Conservation (phyloP, 1,139 yeast genomes). For the Geotrichum fermentans region DNA sequence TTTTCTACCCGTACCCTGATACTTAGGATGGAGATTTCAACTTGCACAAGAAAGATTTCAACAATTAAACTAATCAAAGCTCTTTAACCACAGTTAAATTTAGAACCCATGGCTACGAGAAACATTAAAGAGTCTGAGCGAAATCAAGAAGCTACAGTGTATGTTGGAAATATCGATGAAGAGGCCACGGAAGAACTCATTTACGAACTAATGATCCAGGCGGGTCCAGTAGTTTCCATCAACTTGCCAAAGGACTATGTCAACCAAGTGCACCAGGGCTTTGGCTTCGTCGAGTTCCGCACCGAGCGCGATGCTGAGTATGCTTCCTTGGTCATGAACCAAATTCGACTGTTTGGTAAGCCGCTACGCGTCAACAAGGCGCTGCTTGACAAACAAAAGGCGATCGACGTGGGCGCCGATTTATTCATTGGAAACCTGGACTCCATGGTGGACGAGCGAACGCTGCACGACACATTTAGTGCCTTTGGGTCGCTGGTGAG, state of each 20-base stretch:
- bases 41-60: no score
- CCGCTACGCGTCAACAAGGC: constrained; percentile 57
- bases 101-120: constrained; percentile 13
- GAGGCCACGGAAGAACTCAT: constrained; percentile 59
- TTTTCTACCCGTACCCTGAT: constrained; percentile 9
- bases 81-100: not conserved
- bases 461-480: constrained; percentile 56
- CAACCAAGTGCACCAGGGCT: constrained; percentile 71
- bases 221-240: constrained; percentile 69
- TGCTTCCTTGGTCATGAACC: constrained; percentile 56
- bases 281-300: constrained; percentile 76
- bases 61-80: no score
- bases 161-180: constrained; percentile 79
- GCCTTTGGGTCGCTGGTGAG: constrained; percentile 61
- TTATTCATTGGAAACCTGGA: constrained; percentile 70
- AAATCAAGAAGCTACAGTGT: constrained; percentile 64
- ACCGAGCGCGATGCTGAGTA: constrained; percentile 64
- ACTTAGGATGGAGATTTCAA: no score
- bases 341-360: constrained; percentile 61
- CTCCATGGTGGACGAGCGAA: constrained; percentile 60
- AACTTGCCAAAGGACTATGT: constrained; percentile 78
- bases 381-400: constrained; percentile 35
- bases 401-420: constrained; percentile 65
- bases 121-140: constrained; percentile 33
- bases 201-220: constrained; percentile 79